phyloP scores from a whole-genome alignment of 371 early-diverging fungal species.

The Entomophthora muscae region DNA sequence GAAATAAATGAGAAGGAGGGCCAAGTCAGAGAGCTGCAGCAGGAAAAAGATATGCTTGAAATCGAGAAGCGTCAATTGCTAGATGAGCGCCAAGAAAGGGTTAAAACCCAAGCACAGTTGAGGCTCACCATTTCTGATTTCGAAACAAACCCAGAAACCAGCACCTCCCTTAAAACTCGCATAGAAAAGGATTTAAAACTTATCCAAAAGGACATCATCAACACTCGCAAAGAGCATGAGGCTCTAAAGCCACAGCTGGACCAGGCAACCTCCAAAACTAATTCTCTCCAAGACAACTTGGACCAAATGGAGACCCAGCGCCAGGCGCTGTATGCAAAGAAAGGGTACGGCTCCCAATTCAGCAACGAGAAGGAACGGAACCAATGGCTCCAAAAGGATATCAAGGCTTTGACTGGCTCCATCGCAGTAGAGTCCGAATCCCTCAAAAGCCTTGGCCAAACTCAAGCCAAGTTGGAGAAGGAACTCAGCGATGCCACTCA shows the following conservation, averaged over 20 bases:
- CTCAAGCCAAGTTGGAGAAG: constrained; percentile 18
- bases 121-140: constrained; percentile 33
- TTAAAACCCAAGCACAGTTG: constrained; percentile 32
- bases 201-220: not conserved
- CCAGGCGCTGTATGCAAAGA: constrained; percentile 54
- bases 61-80: constrained; percentile 34
- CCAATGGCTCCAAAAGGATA: constrained; percentile 46
- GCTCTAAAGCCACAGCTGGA: not conserved
- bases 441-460: constrained; percentile 11
- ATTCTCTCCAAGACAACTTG: not conserved
- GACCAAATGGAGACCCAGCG: constrained; percentile 23
- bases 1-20: constrained; percentile 19
- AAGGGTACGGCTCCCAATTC: constrained; percentile 66
- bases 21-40: constrained; percentile 22
- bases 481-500: not conserved
- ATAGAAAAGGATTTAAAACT: not conserved
- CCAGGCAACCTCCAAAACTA: not conserved
- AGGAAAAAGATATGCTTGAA: constrained; percentile 24
- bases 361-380: constrained; percentile 48
- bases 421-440: constrained; percentile 11
- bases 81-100: constrained; percentile 29
- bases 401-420: constrained; percentile 33
- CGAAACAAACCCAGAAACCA: constrained; percentile 13
- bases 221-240: not conserved
- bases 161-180: not conserved